A percentile compares a stretch with the other conserved stretches of the same genome.
Evolutionary conservation across 2,329 filamentous ascomycete species (phyloP).

Genomic region (Onygenales sp.): DNA sequence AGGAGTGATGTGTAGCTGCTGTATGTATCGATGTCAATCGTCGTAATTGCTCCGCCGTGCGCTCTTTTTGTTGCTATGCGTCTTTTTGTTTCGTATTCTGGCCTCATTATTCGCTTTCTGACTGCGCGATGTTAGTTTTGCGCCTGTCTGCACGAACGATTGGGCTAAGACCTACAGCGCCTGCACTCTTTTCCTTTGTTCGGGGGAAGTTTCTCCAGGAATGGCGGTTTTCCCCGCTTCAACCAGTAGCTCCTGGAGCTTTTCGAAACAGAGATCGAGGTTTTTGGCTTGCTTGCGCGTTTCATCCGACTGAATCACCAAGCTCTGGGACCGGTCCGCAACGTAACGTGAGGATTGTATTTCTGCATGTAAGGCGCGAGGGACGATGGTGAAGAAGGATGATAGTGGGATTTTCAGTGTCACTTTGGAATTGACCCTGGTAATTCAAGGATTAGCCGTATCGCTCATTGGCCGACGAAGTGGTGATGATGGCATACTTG

Average conservation of each 20-base stretch:
- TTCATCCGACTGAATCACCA: slow-evolving; percentile 56
- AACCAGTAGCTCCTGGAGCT: slow-evolving; percentile 46
- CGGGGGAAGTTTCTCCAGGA: slow-evolving; percentile 51
- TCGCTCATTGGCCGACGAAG: neutral
- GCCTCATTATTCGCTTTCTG: slow-evolving; percentile 50
- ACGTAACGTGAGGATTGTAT: slow-evolving; percentile 47
- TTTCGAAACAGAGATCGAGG: slow-evolving; percentile 48
- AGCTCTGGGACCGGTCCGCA: slow-evolving; percentile 41
- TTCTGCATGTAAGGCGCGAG: slow-evolving; percentile 42
- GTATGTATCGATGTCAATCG: slow-evolving; percentile 17
- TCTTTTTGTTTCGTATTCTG: slow-evolving; percentile 49
- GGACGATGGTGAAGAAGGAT: slow-evolving; percentile 44
- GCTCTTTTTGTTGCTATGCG: slow-evolving; percentile 53
- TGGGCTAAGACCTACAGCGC: slow-evolving; percentile 36
- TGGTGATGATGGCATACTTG: slow-evolving; percentile 40
- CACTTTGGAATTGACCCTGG: slow-evolving; percentile 57
- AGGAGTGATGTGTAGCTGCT: neutral
- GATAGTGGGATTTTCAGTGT: slow-evolving; percentile 49
- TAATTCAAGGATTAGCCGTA: neutral
- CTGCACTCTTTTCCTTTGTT: slow-evolving; percentile 46
- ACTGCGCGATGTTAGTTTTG: slow-evolving; percentile 20
- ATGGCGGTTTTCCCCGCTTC: slow-evolving; percentile 42
- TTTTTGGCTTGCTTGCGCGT: slow-evolving; percentile 54
- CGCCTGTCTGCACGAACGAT: neutral
- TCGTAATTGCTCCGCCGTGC: slow-evolving; percentile 36